A percentile compares a stretch with the other conserved stretches of the same genome.
Evolutionary conservation across 2,329 filamentous ascomycete genomes (phyloP).

Genomic region (Cercospora sp.): DNA sequence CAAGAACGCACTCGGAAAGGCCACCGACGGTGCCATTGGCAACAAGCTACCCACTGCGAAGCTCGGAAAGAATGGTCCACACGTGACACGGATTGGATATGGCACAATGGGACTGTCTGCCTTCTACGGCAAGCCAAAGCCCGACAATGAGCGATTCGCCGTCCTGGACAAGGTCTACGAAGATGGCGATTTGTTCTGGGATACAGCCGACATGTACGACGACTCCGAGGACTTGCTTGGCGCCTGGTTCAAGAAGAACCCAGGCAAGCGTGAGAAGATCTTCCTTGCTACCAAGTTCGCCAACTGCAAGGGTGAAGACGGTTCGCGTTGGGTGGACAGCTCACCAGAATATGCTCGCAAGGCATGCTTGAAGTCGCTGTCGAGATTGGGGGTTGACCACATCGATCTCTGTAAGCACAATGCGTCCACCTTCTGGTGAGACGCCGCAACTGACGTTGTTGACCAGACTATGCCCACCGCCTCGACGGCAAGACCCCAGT

Average conservation of each 20-base stretch:
- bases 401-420: conserved; percentile 43
- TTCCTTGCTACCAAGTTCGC: conserved; percentile 58
- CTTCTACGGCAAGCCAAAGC: conserved; percentile 51
- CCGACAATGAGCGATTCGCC: conserved; percentile 53
- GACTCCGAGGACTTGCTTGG: conserved; percentile 38
- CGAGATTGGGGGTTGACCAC: conserved; percentile 42
- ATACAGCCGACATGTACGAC: conserved; percentile 43
- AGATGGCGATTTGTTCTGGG: conserved; percentile 55
- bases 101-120: conserved; percentile 55
- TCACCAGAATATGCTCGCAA: conserved; percentile 44
- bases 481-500: conserved; percentile 48
- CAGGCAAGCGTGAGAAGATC: conserved; percentile 50
- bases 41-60: conserved; percentile 46
- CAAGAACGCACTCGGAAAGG: conserved; percentile 29
- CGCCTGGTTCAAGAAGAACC: conserved; percentile 45
- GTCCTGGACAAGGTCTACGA: conserved; percentile 55
- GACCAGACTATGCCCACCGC: conserved; percentile 43
- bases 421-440: not conserved
- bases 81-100: conserved; percentile 54
- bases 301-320: conserved; percentile 43
- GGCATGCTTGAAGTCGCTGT: conserved; percentile 44
- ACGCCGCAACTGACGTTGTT: not conserved
- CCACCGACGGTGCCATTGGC: conserved; percentile 30
- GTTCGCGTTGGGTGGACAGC: conserved; percentile 40
- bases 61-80: conserved; percentile 55